These are phyloP conservation scores for Podospora pseudopauciseta DNA, from an alignment of 495 filamentous ascomycete genomes.

Conservation along the genomic window DNA sequence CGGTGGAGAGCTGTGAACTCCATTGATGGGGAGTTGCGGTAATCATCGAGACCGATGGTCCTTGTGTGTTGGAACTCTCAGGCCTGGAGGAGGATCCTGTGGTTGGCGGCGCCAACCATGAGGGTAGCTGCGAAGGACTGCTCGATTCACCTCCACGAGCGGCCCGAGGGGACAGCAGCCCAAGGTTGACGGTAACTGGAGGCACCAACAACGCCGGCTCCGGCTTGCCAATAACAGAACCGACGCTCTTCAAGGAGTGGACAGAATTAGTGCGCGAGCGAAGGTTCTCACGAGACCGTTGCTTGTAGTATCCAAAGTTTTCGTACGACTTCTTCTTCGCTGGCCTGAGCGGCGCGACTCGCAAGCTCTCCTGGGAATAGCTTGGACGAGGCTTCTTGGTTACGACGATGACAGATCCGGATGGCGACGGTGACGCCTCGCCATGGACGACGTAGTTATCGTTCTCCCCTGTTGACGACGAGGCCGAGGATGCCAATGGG, in stretches of 20 bases:
- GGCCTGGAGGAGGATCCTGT: slow-evolving; percentile 14
- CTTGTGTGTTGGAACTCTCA: background rate
- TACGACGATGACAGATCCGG: slow-evolving; percentile 33
- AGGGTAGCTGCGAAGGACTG: background rate
- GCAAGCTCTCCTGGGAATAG: slow-evolving; percentile 54
- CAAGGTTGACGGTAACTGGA: slow-evolving; percentile 27
- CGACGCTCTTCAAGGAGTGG: slow-evolving; percentile 44
- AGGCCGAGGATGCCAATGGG: slow-evolving; percentile 20
- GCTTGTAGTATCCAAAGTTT: slow-evolving; percentile 45
- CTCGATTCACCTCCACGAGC: slow-evolving; percentile 16
- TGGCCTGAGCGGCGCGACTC: slow-evolving; percentile 48
- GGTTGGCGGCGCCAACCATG: slow-evolving; percentile 16
- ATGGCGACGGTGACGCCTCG: slow-evolving; percentile 38
- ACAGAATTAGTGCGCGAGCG: slow-evolving; percentile 47
- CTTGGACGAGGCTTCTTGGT: slow-evolving; percentile 31
- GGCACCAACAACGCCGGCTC: slow-evolving; percentile 32
- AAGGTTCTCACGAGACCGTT: slow-evolving; percentile 46
- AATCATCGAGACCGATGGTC: slow-evolving; percentile 31
- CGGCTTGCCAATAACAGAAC: slow-evolving; percentile 43
- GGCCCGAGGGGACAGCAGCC: slow-evolving; percentile 14
- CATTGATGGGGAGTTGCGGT: slow-evolving; percentile 52
- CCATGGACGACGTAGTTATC: slow-evolving; percentile 48
- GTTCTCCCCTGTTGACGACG: slow-evolving; percentile 17
- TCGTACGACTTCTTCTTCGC: slow-evolving; percentile 45
- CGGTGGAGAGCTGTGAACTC: slow-evolving; percentile 72